Evolutionary conservation across 495 filamentous ascomycete species (phyloP), one percentile per base, ranked within the genome.

Genomic region (Chaetomidium leptoderma): DNA sequence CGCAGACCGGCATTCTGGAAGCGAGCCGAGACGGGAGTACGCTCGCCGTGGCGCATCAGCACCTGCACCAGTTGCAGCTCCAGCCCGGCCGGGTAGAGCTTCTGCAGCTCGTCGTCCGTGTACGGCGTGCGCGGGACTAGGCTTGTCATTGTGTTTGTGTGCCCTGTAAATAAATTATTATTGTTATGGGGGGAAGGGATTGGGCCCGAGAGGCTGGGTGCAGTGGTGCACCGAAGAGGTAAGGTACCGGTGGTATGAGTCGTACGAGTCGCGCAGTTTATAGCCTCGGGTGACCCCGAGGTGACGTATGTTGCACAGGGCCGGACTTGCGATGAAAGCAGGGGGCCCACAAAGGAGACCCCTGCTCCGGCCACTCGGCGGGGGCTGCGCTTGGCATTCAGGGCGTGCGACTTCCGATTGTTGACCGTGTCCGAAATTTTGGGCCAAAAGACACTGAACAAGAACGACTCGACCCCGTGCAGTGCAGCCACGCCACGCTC

Each of bases 1-100:
- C 73, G 70, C 17, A 97, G 78, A n/a, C 92, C 92, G 65, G 90
- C 78, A 77, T 95, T 95, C 68, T 89, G 83, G 70, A 98, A 96
- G 8, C 95, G 85, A 16, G 89, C 79, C 17, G 83, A 86, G 16
- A 97, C 89, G 30, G 92, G 93, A 23, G 84, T 90, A 29, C 92
- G 83, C 74, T 97, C 92, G 65, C 91, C 91, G 79, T 96, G 91
- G 50, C 92, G 87, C 59, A 97, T 84, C 57, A 95, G 82, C 59
- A 98, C 78, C 71, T 98, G 93, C 11, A 98, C 93, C 37, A 90
- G 78, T 68, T 92, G 88, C 19, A 98, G 84, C 70, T 95, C 80
- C 48, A 98, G 76, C 16, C 76, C 76, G 39, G 81, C 66, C 0
- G 93, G 93, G 76, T 97, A 98, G 44, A 98, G 86, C 62, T 77